Evolutionary conservation across 768 basidiomycete species (phyloP).

Genomic region (Nevesoporus exiguus): DNA sequence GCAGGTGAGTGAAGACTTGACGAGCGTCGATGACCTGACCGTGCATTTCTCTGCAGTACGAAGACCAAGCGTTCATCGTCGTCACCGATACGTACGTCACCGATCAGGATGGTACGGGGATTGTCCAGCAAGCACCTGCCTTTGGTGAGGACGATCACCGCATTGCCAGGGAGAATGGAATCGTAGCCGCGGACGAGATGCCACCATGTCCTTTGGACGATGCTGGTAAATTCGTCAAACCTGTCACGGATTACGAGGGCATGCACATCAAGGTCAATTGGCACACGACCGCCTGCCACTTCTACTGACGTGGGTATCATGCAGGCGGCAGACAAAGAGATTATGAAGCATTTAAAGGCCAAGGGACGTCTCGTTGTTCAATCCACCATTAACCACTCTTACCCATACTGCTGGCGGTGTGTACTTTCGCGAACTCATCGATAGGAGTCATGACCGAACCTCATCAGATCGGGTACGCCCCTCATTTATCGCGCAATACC

Average conservation of each 20-base stretch:
- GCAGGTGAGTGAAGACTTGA: slow-evolving; percentile 49
- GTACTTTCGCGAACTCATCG: background rate
- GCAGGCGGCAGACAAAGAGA: slow-evolving; percentile 91
- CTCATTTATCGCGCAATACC: slow-evolving; percentile 96
- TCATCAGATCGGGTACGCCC: slow-evolving; percentile 81
- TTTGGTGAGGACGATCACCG: slow-evolving; percentile 99
- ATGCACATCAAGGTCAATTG: slow-evolving; percentile 77
- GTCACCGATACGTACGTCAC: slow-evolving; percentile 92
- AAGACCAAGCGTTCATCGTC: slow-evolving; percentile 88
- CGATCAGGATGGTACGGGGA: slow-evolving; percentile 90
- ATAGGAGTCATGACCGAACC: background rate
- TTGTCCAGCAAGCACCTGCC: slow-evolving; percentile 97
- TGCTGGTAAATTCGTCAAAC: slow-evolving; percentile 77
- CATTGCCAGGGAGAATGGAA: slow-evolving; percentile 78
- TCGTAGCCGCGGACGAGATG: slow-evolving; percentile 84
- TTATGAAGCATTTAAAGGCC: slow-evolving; percentile 85
- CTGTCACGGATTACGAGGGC: slow-evolving; percentile 88
- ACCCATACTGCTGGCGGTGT: slow-evolving; percentile 97
- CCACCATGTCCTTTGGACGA: slow-evolving; percentile 97
- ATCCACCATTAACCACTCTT: slow-evolving; percentile 82
- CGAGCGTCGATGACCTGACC: background rate
- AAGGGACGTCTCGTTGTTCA: slow-evolving; percentile 87
- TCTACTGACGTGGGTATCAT: background rate
- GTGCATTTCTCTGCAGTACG: slow-evolving; percentile 54
- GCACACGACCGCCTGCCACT: background rate